A percentile compares a stretch with the other conserved stretches of the same genome.
phyloP scores from a whole-genome alignment of 2,329 filamentous ascomycete genomes.

The Fusarium zealandicum region DNA sequence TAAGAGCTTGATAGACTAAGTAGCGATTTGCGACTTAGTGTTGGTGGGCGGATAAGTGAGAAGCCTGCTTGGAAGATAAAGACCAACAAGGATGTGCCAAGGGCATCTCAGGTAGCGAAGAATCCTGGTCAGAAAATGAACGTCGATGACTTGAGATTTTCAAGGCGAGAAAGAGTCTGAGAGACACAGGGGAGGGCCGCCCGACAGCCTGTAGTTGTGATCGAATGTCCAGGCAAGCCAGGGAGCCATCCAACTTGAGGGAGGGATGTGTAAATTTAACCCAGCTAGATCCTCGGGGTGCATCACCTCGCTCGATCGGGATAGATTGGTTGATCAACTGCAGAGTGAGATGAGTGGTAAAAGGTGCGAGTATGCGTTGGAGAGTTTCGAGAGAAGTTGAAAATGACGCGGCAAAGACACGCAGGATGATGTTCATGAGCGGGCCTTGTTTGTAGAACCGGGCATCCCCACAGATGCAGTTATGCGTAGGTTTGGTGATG shows the following conservation, averaged over 20 bases:
- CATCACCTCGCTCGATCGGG: slow-evolving; percentile 6
- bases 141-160: neutral
- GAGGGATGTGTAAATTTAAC: slow-evolving; percentile 15
- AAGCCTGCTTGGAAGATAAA: slow-evolving; percentile 3
- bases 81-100: slow-evolving; percentile 2
- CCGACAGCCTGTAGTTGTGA: slow-evolving; percentile 2
- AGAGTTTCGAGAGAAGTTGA: slow-evolving; percentile 8
- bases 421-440: slow-evolving; percentile 25
- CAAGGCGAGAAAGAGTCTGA: neutral
- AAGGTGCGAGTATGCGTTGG: neutral
- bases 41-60: neutral
- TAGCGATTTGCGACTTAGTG: neutral
- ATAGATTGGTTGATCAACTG: neutral
- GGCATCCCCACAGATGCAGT: slow-evolving; percentile 29
- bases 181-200: neutral
- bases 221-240: slow-evolving; percentile 1
- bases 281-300: slow-evolving; percentile 3
- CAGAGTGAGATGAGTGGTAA: neutral
- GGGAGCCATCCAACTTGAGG: slow-evolving; percentile 17
- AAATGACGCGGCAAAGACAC: slow-evolving; percentile 11
- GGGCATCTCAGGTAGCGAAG: slow-evolving; percentile 11
- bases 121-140: neutral
- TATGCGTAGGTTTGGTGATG: slow-evolving; percentile 16
- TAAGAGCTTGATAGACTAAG: neutral
- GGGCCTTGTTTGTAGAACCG: slow-evolving; percentile 17